Evolutionary conservation across 73 alveolate species (phyloP).

Genomic region (Effrenium voratum): DNA sequence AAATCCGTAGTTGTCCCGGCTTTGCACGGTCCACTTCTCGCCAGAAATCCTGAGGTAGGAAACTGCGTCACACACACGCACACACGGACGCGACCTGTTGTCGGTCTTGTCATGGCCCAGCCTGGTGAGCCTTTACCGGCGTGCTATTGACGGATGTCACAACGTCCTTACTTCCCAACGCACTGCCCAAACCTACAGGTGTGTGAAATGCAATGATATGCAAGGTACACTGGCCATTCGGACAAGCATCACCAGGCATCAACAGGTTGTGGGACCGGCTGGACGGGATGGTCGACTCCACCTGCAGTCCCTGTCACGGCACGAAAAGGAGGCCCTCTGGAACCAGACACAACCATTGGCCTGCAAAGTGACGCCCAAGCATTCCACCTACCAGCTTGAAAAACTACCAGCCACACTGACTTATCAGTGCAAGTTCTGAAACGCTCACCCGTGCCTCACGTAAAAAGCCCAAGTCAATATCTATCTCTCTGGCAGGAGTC

Average conservation of each 20-base stretch:
- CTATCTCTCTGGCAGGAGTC: slow-evolving; percentile 32
- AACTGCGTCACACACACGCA: background rate
- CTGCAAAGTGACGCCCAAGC: slow-evolving; percentile 42
- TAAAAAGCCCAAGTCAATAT: slow-evolving; percentile 21
- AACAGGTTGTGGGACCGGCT: slow-evolving; percentile 5
- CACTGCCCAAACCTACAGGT: no score
- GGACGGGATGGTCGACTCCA: slow-evolving; percentile 19
- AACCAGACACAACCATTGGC: no score
- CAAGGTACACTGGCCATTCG: background rate
- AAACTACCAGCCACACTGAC: background rate
- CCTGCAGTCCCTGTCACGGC: slow-evolving; percentile 58
- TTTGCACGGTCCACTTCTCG: slow-evolving; percentile 39
- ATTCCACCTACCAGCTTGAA: background rate
- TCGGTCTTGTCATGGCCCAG: background rate
- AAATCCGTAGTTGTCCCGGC: slow-evolving; percentile 50
- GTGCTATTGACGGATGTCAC: slow-evolving; percentile 38
- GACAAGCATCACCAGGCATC: slow-evolving; percentile 47
- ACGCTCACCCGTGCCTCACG: background rate
- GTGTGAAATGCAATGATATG: no score
- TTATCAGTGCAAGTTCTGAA: background rate
- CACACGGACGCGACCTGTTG: background rate
- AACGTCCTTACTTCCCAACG: no score
- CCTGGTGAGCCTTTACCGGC: slow-evolving; percentile 42
- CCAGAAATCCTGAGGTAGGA: slow-evolving; percentile 37
- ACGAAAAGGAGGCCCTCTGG: no score